Evolutionary conservation across 108 stramenopile species (phyloP).

Genomic region (Aureococcus anophagefferens): DNA sequence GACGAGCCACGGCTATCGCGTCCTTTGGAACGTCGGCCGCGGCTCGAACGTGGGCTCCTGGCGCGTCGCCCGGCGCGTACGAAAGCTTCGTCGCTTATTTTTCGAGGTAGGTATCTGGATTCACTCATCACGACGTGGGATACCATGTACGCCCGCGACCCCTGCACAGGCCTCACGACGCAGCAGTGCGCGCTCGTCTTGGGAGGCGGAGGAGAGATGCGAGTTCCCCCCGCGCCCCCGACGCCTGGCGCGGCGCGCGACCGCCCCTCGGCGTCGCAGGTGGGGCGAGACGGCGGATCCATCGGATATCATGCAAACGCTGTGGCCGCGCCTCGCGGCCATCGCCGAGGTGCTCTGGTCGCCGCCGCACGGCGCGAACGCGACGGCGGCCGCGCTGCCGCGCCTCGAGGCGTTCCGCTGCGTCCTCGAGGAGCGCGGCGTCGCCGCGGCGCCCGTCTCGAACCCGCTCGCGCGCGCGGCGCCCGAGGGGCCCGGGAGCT

Average conservation of each 20-base stretch:
- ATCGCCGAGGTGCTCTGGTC: slow-evolving; percentile 55
- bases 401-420: slow-evolving; percentile 17
- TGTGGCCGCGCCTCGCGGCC: slow-evolving; percentile 55
- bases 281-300: slow-evolving; percentile 61
- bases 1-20: slow-evolving; percentile 29
- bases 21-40: not conserved
- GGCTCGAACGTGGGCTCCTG: slow-evolving; percentile 38
- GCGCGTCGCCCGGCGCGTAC: too few species aligned
- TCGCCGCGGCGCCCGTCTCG: slow-evolving; percentile 14
- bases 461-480: slow-evolving; percentile 2
- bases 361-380: not conserved
- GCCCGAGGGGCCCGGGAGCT: slow-evolving; percentile 17
- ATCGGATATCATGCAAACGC: slow-evolving; percentile 35
- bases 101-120: slow-evolving; percentile 70
- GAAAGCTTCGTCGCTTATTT: too few species aligned
- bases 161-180: slow-evolving; percentile 29
- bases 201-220: slow-evolving; percentile 57
- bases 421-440: slow-evolving; percentile 6
- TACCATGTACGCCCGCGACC: slow-evolving; percentile 39
- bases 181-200: slow-evolving; percentile 29
- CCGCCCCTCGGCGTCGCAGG: not conserved
- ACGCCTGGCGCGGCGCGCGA: too few species aligned
- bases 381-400: not conserved
- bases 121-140: slow-evolving; percentile 38
- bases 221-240: too few species aligned